These are phyloP conservation scores for Hura crepitans DNA, from an alignment of 441 rosid genomes.

Conservation along the genomic window DNA sequence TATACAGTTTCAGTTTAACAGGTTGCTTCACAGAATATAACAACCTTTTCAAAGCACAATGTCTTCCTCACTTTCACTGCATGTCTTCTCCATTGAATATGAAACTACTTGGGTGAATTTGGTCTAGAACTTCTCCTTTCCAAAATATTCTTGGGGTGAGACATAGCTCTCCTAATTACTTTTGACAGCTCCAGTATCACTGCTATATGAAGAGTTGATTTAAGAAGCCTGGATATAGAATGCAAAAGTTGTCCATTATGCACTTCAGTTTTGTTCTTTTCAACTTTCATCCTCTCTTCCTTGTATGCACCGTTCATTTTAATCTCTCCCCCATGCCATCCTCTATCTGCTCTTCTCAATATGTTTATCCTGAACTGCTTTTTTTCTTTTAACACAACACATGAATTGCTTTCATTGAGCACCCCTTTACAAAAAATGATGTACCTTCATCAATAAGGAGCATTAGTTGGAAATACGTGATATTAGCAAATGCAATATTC, in stretches of 20 bases:
- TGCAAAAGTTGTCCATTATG: not conserved
- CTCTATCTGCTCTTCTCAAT: not conserved
- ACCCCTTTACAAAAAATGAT: not conserved
- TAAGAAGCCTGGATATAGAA: slow-evolving; percentile 1
- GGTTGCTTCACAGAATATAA: not conserved
- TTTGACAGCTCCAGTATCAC: not conserved
- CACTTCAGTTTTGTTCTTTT: not conserved
- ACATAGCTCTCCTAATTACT: not conserved
- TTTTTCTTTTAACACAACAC: not conserved
- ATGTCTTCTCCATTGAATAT: not conserved
- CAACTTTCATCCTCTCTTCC: not conserved
- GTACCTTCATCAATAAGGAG: not conserved
- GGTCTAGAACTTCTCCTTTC: not conserved
- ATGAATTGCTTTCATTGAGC: not conserved
- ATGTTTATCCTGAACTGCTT: not conserved
- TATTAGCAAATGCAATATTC: not conserved
- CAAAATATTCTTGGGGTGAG: not conserved
- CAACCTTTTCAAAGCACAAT: not conserved
- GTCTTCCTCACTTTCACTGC: not conserved
- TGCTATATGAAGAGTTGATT: not conserved
- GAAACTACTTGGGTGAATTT: not conserved
- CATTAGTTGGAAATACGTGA: not conserved
- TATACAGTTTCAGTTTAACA: not conserved
- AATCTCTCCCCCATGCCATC: not conserved
- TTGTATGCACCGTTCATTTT: not conserved